Conservation (phyloP, 768 basidiomycete species). For the Auricularia heimuer region DNA sequence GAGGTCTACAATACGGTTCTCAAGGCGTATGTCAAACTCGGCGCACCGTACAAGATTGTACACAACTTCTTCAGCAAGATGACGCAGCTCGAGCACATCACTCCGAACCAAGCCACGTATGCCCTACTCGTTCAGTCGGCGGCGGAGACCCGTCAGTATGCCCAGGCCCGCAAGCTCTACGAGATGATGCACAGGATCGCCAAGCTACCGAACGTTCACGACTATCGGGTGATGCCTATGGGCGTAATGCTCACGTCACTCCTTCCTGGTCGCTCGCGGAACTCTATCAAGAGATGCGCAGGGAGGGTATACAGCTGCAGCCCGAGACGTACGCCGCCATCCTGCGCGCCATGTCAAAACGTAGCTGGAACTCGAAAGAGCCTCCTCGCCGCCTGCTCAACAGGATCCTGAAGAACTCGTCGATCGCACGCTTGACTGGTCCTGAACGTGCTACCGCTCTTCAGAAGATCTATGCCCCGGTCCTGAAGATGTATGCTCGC, state of each 20-base stretch:
- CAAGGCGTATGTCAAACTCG: slow-evolving; percentile 74
- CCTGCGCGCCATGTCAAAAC: slow-evolving; percentile 46
- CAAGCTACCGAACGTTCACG: slow-evolving; percentile 4
- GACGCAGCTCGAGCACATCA: slow-evolving; percentile 33
- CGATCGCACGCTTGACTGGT: not conserved
- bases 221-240: slow-evolving; percentile 32
- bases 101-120: slow-evolving; percentile 58
- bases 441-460: slow-evolving; percentile 24
- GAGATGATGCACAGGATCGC: slow-evolving; percentile 50
- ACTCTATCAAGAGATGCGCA: slow-evolving; percentile 63
- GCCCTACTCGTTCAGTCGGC: slow-evolving; percentile 72
- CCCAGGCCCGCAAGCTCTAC: slow-evolving; percentile 55
- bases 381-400: slow-evolving; percentile 22
- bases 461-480: slow-evolving; percentile 49
- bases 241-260: slow-evolving; percentile 70
- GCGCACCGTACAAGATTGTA: slow-evolving; percentile 62
- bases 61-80: slow-evolving; percentile 43
- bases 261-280: slow-evolving; percentile 47
- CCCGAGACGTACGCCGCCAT: slow-evolving; percentile 62
- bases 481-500: slow-evolving; percentile 43
- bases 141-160: slow-evolving; percentile 60
- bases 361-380: not conserved
- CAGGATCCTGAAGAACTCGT: not conserved
- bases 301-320: slow-evolving; percentile 53
- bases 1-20: slow-evolving; percentile 69